Evolutionary conservation across 257 asterid species (phyloP).

Genomic region (Nicotiana attenuata): DNA sequence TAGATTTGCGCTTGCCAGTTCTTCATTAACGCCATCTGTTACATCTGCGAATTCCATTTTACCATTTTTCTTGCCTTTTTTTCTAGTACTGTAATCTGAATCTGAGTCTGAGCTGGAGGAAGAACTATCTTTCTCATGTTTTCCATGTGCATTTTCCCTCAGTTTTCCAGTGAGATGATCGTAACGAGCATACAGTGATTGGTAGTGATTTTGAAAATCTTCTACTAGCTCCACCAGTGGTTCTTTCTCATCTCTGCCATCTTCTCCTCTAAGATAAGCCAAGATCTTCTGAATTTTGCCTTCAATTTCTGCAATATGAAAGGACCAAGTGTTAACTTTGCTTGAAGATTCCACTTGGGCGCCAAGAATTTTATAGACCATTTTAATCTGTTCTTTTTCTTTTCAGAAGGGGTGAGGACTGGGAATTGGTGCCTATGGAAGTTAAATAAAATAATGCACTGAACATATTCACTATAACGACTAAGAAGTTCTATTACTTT

Average conservation of each 20-base stretch:
- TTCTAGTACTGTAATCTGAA: conserved; percentile 42
- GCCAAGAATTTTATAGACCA: background rate
- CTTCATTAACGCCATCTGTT: conserved; percentile 31
- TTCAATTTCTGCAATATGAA: conserved; percentile 60
- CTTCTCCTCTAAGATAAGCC: conserved; percentile 44
- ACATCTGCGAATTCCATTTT: conserved; percentile 26
- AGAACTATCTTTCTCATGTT: conserved; percentile 42
- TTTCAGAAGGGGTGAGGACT: background rate
- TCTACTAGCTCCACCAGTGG: conserved; percentile 44
- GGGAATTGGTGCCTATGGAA: background rate
- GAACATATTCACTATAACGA: background rate
- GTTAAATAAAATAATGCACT: background rate
- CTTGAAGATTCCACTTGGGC: background rate
- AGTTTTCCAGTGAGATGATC: conserved; percentile 75
- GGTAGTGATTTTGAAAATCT: conserved; percentile 64
- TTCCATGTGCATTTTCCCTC: conserved; percentile 44
- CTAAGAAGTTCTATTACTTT: background rate
- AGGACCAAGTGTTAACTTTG: background rate
- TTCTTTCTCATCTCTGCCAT: conserved; percentile 43
- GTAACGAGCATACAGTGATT: conserved; percentile 60
- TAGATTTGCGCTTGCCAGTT: conserved; percentile 49
- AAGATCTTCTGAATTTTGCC: conserved; percentile 66
- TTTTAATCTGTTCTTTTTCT: background rate
- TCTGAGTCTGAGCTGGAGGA: conserved; percentile 66
- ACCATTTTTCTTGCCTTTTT: conserved; percentile 50